phyloP scores from a whole-genome alignment of 2,329 filamentous ascomycete genomes.

The Pseudogymnoascus sp. region DNA sequence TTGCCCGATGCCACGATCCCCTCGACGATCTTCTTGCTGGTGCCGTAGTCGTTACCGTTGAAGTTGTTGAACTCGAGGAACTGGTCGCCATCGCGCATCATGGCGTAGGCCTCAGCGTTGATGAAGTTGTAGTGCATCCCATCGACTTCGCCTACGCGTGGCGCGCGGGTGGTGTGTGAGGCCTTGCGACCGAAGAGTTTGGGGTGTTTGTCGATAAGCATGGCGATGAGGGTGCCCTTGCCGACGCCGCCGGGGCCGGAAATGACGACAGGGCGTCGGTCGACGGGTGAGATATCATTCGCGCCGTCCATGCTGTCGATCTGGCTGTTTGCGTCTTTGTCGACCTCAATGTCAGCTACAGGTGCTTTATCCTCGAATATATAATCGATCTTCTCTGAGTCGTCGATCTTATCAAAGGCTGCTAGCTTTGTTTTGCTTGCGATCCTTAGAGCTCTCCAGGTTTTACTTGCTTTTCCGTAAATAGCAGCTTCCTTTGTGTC shows the following conservation, averaged over 20 bases:
- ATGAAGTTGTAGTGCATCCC: constrained; percentile 50
- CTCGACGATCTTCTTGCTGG: constrained; percentile 44
- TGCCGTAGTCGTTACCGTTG: constrained; percentile 46
- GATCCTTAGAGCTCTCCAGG: constrained; percentile 80
- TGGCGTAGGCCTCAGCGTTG: constrained; percentile 44
- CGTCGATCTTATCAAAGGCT: constrained; percentile 80
- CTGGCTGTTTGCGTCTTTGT: not conserved
- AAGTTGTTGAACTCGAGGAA: constrained; percentile 48
- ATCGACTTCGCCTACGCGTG: constrained; percentile 41
- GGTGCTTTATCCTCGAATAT: constrained; percentile 42
- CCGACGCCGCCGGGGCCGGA: constrained; percentile 55
- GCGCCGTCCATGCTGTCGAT: not conserved
- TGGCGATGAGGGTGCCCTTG: constrained; percentile 54
- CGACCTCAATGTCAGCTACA: not conserved
- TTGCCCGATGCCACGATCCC: constrained; percentile 45
- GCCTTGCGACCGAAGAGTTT: constrained; percentile 54
- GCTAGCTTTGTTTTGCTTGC: constrained; percentile 65
- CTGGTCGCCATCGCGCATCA: constrained; percentile 50
- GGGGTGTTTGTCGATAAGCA: constrained; percentile 54
- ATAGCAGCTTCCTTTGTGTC: constrained; percentile 48
- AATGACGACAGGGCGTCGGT: constrained; percentile 53
- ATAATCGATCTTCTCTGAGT: constrained; percentile 59
- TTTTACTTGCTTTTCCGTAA: constrained; percentile 76
- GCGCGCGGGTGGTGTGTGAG: constrained; percentile 45
- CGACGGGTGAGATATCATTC: constrained; percentile 33